Conservation (phyloP, 345 rosid genomes). For the Populus pruinosa region DNA sequence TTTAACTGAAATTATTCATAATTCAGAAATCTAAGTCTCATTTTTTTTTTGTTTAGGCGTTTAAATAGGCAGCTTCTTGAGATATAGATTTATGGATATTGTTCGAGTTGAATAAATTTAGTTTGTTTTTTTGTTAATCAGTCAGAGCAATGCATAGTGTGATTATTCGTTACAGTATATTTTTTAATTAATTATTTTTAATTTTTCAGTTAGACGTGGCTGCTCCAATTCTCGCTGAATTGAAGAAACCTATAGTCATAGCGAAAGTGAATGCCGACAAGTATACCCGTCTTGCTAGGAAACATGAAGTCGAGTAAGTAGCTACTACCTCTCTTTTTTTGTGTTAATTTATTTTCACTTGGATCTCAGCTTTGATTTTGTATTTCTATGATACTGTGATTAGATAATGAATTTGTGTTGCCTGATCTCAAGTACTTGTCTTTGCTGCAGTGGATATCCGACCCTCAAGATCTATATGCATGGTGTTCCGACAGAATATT, state of each 20-base stretch:
- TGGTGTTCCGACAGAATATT: conserved; percentile 76
- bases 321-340: neutral
- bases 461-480: conserved; percentile 76
- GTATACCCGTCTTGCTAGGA: conserved; percentile 56
- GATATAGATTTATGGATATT: neutral
- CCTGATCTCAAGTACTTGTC: neutral
- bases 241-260: conserved; percentile 71
- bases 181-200: neutral
- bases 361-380: neutral
- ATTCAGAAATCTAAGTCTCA: neutral
- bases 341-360: neutral
- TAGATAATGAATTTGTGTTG: neutral
- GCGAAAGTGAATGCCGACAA: conserved; percentile 90
- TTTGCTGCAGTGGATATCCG: conserved; percentile 66
- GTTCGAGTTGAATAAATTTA: neutral
- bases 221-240: conserved; percentile 65
- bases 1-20: neutral
- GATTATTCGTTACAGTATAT: neutral
- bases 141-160: neutral
- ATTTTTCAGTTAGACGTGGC: conserved; percentile 77
- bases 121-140: neutral
- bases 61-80: too few relatives aligned
- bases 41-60: too few relatives aligned
- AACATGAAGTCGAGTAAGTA: conserved; percentile 77
- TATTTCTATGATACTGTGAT: neutral